Evolutionary conservation across 306 rosid genomes (phyloP).

Genomic region (Carpinus fangiana): DNA sequence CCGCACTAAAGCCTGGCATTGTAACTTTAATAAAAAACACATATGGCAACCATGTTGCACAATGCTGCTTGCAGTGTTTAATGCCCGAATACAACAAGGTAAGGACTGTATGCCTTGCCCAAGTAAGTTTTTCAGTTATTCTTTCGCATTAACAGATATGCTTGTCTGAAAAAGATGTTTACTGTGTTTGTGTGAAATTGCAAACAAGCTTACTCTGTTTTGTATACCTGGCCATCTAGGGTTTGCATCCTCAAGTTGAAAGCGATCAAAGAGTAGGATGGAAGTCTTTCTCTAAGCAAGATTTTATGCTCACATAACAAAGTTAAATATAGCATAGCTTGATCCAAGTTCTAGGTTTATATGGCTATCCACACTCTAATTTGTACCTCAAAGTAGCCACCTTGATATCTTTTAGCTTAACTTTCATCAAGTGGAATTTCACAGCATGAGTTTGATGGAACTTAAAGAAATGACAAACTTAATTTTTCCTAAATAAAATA

Average conservation of each 20-base stretch:
- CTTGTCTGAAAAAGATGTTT: slow-evolving; percentile 14
- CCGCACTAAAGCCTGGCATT: slow-evolving; percentile 43
- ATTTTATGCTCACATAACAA: neutral
- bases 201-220: neutral
- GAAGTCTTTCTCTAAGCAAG: neutral
- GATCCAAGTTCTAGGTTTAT: neutral
- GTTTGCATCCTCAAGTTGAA: neutral
- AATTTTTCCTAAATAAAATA: neutral
- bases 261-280: neutral
- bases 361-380: neutral
- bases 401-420: neutral
- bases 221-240: neutral
- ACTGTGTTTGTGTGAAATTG: neutral
- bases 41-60: slow-evolving; percentile 63
- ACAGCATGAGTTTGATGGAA: neutral
- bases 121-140: neutral
- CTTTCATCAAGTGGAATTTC: neutral
- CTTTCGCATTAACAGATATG: neutral
- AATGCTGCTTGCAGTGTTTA: slow-evolving; percentile 53
- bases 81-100: slow-evolving; percentile 44
- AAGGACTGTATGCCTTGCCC: slow-evolving; percentile 8
- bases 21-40: slow-evolving; percentile 48
- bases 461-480: neutral
- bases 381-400: neutral
- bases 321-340: neutral